Conservation (phyloP, 768 basidiomycete species). For the Lentinula boryana region DNA sequence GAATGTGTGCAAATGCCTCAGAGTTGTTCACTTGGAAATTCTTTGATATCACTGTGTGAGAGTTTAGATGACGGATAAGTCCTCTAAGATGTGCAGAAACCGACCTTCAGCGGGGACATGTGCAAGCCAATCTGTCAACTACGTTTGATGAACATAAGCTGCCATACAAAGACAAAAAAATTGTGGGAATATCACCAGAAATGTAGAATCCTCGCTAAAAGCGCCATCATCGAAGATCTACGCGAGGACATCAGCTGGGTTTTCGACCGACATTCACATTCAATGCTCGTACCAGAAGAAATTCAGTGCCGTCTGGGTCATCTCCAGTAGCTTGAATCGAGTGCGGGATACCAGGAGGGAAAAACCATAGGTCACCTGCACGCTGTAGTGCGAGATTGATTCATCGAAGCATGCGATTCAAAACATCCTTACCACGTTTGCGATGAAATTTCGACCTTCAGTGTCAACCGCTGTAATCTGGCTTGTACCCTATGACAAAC, state of each 20-base stretch:
- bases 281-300: slow-evolving; percentile 33
- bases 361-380: slow-evolving; percentile 50
- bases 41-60: slow-evolving; percentile 37
- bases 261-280: no score
- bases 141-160: not conserved
- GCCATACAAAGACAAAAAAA: not conserved
- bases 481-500: slow-evolving; percentile 30
- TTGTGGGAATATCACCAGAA: slow-evolving; percentile 28
- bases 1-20: slow-evolving; percentile 35
- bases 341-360: slow-evolving; percentile 52
- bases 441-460: slow-evolving; percentile 42
- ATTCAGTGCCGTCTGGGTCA: slow-evolving; percentile 41
- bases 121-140: slow-evolving; percentile 51
- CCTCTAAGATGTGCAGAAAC: not conserved
- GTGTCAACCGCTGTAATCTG: slow-evolving; percentile 44
- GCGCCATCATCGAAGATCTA: slow-evolving; percentile 46
- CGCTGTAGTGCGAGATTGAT: slow-evolving; percentile 14
- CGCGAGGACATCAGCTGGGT: not conserved
- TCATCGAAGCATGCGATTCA: not conserved
- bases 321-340: slow-evolving; percentile 46
- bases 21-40: slow-evolving; percentile 37
- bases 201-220: slow-evolving; percentile 49
- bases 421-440: slow-evolving; percentile 35
- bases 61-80: not conserved
- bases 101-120: slow-evolving; percentile 46